phyloP scores from a whole-genome alignment of 2,329 filamentous ascomycete species.

The Lecanicillium sp. region DNA sequence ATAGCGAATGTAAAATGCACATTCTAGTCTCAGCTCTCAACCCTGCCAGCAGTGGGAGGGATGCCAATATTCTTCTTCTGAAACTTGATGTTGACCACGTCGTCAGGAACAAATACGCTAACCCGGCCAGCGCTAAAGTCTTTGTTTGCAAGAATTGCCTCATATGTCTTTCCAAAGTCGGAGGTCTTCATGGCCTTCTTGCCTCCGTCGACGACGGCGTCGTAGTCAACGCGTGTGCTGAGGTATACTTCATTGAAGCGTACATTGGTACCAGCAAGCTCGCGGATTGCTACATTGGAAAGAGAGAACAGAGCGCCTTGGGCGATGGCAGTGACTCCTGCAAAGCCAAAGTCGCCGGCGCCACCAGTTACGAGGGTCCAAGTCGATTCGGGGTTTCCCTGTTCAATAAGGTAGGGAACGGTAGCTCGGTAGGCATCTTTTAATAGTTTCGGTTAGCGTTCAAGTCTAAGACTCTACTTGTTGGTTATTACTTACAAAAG shows the following conservation, averaged over 20 bases:
- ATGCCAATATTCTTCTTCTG: too few relatives aligned
- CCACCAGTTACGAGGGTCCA: conserved; percentile 26
- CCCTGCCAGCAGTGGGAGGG: too few relatives aligned
- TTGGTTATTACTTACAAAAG: conserved; percentile 17
- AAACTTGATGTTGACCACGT: too few relatives aligned
- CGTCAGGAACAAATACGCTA: conserved; percentile 29
- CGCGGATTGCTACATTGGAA: conserved; percentile 19
- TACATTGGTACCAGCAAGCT: conserved; percentile 22
- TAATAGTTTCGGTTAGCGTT: background rate
- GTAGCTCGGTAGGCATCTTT: conserved; percentile 22
- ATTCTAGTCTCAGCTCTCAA: too few relatives aligned
- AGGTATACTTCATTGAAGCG: conserved; percentile 32
- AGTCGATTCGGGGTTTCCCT: conserved; percentile 17
- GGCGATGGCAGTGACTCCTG: conserved; percentile 17
- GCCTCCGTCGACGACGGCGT: conserved; percentile 11
- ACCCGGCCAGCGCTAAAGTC: conserved; percentile 1
- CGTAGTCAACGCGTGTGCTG: conserved; percentile 18
- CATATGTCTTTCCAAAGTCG: conserved; percentile 5
- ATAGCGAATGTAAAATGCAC: too few relatives aligned
- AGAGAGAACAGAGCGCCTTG: conserved; percentile 30
- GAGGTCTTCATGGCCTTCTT: background rate
- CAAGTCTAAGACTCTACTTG: background rate
- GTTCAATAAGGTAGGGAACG: conserved; percentile 22
- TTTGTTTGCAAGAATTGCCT: conserved; percentile 1
- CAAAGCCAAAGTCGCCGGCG: conserved; percentile 16